Evolutionary conservation across 352 stramenopile genomes (phyloP).

Genomic region (Phytophthora litchii): DNA sequence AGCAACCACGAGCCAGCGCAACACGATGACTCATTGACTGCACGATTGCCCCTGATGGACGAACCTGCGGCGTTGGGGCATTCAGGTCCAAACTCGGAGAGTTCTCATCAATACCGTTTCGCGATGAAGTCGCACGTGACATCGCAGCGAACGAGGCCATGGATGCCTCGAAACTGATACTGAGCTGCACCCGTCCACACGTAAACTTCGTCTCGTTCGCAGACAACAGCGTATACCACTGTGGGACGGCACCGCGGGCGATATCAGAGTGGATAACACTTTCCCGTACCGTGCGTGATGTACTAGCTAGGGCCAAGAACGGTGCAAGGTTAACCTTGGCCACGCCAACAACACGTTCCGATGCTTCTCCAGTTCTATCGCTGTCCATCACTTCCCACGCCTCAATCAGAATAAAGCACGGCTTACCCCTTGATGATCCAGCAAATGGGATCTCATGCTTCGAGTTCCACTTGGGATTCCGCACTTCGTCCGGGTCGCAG

Average conservation of each 20-base stretch:
- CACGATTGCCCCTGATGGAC: slow-evolving; percentile 37
- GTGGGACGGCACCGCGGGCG: slow-evolving; percentile 76
- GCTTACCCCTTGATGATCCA: slow-evolving; percentile 74
- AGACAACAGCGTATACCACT: slow-evolving; percentile 89
- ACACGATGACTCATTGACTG: slow-evolving; percentile 68
- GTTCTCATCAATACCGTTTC: slow-evolving; percentile 33
- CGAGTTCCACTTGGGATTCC: slow-evolving; percentile 83
- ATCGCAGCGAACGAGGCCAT: slow-evolving; percentile 45
- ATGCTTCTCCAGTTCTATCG: slow-evolving; percentile 34
- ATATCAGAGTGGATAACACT: slow-evolving; percentile 88
- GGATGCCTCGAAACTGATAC: slow-evolving; percentile 81
- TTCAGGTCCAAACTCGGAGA: slow-evolving; percentile 55
- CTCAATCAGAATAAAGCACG: slow-evolving; percentile 90
- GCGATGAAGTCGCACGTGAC: slow-evolving; percentile 28
- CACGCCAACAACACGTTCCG: slow-evolving; percentile 80
- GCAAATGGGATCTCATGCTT: slow-evolving; percentile 76
- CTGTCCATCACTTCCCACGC: slow-evolving; percentile 74
- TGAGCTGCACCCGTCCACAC: slow-evolving; percentile 84
- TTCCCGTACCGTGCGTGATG: slow-evolving; percentile 79
- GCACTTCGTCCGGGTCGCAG: slow-evolving; percentile 54
- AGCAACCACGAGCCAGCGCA: slow-evolving; percentile 72
- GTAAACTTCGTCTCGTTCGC: slow-evolving; percentile 86
- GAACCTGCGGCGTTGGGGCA: slow-evolving; percentile 60
- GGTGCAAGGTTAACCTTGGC: slow-evolving; percentile 88
- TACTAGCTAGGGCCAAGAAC: slow-evolving; percentile 85